Conservation (phyloP, 1,284 basidiomycete species). For the Malassezia yamatoensis region DNA sequence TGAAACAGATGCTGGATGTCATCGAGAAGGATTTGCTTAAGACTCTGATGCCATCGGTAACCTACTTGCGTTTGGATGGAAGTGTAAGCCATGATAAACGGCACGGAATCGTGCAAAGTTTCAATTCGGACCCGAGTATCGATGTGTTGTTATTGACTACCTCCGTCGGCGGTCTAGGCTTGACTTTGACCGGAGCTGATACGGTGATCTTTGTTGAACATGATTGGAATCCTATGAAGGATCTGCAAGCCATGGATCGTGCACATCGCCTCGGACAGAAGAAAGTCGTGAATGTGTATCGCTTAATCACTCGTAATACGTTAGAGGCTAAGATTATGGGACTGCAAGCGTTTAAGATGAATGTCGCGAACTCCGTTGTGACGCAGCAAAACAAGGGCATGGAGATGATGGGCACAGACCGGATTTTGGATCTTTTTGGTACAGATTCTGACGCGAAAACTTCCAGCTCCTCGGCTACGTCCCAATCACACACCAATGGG, state of each 20-base stretch:
- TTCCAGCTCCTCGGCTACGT: neutral
- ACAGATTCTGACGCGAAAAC: slow-evolving; percentile 29
- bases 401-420: slow-evolving; percentile 90
- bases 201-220: slow-evolving; percentile 99
- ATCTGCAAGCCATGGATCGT: slow-evolving; percentile 97
- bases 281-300: slow-evolving; percentile 97
- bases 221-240: slow-evolving; percentile 99
- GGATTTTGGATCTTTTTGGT: slow-evolving; percentile 82
- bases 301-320: slow-evolving; percentile 90
- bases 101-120: slow-evolving; percentile 74
- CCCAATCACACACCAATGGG: neutral
- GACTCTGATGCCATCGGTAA: slow-evolving; percentile 80
- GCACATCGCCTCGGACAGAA: slow-evolving; percentile 97
- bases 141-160: slow-evolving; percentile 93
- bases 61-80: slow-evolving; percentile 93
- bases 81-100: slow-evolving; percentile 37
- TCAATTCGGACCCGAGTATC: slow-evolving; percentile 94
- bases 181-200: slow-evolving; percentile 94
- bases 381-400: slow-evolving; percentile 93
- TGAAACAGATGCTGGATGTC: slow-evolving; percentile 97
- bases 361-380: slow-evolving; percentile 91
- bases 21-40: slow-evolving; percentile 91
- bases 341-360: slow-evolving; percentile 89
- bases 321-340: slow-evolving; percentile 99
- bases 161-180: slow-evolving; percentile 85